Base-by-base conservation (phyloP, 2,329 filamentous ascomycete species). In the Sclerotiophoma versabilis region DNA sequence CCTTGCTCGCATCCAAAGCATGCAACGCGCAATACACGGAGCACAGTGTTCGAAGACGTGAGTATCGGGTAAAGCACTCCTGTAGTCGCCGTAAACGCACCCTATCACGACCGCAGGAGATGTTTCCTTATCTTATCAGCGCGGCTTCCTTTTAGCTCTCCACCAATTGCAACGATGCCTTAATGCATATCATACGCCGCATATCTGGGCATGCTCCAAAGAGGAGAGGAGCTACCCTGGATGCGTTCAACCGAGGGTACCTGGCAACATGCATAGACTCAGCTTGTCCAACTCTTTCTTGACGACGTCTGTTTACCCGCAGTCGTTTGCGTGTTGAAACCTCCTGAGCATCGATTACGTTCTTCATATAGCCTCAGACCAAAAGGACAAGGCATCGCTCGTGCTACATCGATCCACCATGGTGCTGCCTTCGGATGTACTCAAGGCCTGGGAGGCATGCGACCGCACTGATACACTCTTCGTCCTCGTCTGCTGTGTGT, bases 401-500 rank as follows among this genome's bases (percentile, higher is more conserved):
- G n/a, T n/a, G n/a, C n/a, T n/a, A n/a, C n/a, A n/a, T n/a, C n/a
- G n/a, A n/a, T 6, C 32, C 17, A 39, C 15, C 11, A 71, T 71
- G 64, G 62, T 48, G 5, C 63, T 70, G 30, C 64, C 66, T 27
- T 59, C 53, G 47, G 65, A 70, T 36, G 68, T 72, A 3, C 44
- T 71, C 37, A 64, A 75, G 33, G 80, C 78, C 17, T 83, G 80
- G 80, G 79, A 81, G 47, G 74, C 76, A 42, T 83, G 81, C 67
- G 77, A 80, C 65, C 77, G 79, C 55, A 81, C 70, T n/a, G 81
- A 83, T 61, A 83, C 81, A 0, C 69, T 80, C 37, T 82, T 82
- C 64, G 75, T 82, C 39, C 72, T 82, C 7, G 74, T 81, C n/a
- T 82, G 80, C 64, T 79, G 75, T 17, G 78, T 81, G 27, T 79